Evolutionary conservation across 306 rosid species (phyloP).

Genomic region (Sicyos baderoa): DNA sequence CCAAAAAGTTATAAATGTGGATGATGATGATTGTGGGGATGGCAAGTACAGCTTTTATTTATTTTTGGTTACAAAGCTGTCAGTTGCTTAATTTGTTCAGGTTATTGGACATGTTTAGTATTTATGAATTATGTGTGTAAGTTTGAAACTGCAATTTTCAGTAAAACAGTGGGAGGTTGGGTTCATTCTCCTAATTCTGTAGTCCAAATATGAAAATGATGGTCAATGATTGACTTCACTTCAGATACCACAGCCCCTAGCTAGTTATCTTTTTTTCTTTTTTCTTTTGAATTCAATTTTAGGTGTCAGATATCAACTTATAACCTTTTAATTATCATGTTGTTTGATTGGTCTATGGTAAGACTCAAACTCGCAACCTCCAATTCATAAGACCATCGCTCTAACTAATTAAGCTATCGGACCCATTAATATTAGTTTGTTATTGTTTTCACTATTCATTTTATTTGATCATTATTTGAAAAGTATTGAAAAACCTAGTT

Average conservation of each 20-base stretch:
- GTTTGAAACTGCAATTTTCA: not conserved
- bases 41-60: no score
- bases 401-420: slow-evolving; percentile 8
- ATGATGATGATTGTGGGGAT: no score
- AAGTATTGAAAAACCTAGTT: not conserved
- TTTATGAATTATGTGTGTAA: not conserved
- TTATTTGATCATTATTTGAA: no score
- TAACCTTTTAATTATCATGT: no score
- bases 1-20: no score
- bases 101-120: not conserved
- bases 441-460: no score
- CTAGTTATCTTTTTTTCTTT: not conserved
- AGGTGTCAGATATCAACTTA: no score
- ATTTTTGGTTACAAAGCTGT: no score
- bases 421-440: not conserved
- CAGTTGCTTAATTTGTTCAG: not conserved
- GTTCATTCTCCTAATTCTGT: not conserved
- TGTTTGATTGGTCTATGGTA: no score
- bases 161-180: not conserved
- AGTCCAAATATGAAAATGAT: not conserved
- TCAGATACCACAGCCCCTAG: not conserved
- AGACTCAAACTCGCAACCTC: no score
- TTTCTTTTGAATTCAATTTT: no score
- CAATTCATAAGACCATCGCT: no score
- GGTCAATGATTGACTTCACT: slow-evolving; percentile 2